These are phyloP conservation scores for Candida morakotiae DNA, from an alignment of 805 yeast genomes.

Conservation along the genomic window DNA sequence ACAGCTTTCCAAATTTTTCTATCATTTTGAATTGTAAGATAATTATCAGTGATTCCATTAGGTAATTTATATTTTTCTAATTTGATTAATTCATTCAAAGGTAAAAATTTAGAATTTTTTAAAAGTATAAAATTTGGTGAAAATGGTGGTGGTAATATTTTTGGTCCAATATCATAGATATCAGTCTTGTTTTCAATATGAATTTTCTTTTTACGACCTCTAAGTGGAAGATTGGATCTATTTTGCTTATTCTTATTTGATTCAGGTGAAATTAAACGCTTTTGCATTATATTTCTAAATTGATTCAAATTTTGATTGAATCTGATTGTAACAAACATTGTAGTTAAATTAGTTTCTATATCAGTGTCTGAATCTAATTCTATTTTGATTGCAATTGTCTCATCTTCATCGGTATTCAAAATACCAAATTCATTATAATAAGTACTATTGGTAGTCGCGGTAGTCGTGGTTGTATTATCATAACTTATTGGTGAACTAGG, in stretches of 20 bases:
- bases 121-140: conserved; percentile 6
- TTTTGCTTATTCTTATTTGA: too few relatives aligned
- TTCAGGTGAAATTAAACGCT: too few relatives aligned
- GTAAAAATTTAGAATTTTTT: conserved; percentile 8
- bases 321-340: not conserved
- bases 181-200: not conserved
- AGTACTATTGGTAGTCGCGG: too few relatives aligned
- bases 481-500: conserved; percentile 3
- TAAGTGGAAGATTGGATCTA: too few relatives aligned
- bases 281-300: not conserved
- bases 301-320: not conserved
- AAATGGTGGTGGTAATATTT: conserved; percentile 10
- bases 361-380: not conserved
- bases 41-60: conserved; percentile 2
- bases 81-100: conserved; percentile 10
- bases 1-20: not conserved
- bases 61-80: conserved; percentile 9
- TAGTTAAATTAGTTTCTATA: not conserved
- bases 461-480: too few relatives aligned
- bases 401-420: too few relatives aligned
- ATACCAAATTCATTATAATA: not conserved
- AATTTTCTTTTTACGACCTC: not conserved
- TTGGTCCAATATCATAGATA: conserved; percentile 7
- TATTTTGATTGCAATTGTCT: too few relatives aligned
- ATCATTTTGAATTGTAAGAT: not conserved